A percentile compares a stretch with the other conserved stretches of the same genome.
These are phyloP conservation scores for Vachellia collinsii DNA, from an alignment of 306 rosid genomes.

Conservation along the genomic window DNA sequence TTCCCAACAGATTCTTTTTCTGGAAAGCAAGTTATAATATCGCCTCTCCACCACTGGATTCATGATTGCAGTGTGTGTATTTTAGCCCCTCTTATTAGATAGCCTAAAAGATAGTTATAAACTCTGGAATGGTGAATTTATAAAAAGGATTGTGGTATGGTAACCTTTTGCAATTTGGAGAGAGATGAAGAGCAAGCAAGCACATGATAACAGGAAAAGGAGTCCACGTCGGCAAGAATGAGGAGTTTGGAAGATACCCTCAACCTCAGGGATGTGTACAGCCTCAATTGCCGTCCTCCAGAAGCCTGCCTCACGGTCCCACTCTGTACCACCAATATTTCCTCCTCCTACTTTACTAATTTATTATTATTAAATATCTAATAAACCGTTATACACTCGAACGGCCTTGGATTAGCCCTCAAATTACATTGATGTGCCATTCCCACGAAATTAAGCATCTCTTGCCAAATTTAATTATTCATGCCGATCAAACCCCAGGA, in stretches of 20 bases:
- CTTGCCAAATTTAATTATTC: too few relatives aligned
- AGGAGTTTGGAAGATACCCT: background rate
- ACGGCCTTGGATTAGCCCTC: background rate
- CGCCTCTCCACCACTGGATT: background rate
- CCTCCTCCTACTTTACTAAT: background rate
- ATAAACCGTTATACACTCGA: background rate
- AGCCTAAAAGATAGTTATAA: background rate
- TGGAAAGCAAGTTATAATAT: background rate
- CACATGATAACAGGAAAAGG: background rate
- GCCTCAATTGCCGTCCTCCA: background rate
- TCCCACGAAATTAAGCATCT: background rate
- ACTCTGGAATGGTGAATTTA: too few relatives aligned
- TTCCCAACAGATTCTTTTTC: background rate
- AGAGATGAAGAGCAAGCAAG: background rate
- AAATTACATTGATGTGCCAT: conserved; percentile 1
- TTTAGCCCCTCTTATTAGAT: background rate
- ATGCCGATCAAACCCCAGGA: too few relatives aligned
- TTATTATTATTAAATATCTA: background rate
- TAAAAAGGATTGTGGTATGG: too few relatives aligned
- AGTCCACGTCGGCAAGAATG: background rate
- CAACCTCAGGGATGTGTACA: background rate
- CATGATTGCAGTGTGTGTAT: background rate
- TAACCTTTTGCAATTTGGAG: too few relatives aligned
- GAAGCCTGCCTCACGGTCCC: conserved; percentile 6
- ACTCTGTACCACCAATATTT: background rate